phyloP scores from a whole-genome alignment of 2,329 filamentous ascomycete genomes.

The Fusarium luffae region DNA sequence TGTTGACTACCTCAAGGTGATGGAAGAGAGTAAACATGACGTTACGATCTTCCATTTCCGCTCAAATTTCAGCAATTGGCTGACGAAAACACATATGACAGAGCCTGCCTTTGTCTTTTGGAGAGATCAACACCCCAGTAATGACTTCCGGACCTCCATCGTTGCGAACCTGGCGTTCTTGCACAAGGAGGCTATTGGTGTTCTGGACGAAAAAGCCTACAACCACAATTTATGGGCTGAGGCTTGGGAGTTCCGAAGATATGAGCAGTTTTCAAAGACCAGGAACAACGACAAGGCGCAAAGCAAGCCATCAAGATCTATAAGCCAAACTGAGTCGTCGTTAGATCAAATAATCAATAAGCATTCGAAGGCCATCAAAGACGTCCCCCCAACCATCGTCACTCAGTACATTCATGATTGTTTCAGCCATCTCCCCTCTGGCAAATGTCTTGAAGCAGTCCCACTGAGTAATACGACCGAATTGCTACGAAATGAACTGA shows the following conservation, averaged over 20 bases:
- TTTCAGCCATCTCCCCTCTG: slow-evolving; percentile 73
- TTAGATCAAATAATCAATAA: background rate
- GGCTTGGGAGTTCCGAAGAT: slow-evolving; percentile 52
- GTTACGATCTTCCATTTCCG: slow-evolving; percentile 69
- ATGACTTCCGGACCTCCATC: slow-evolving; percentile 73
- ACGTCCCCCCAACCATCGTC: slow-evolving; percentile 66
- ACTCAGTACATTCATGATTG: slow-evolving; percentile 74
- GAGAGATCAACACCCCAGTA: slow-evolving; percentile 58
- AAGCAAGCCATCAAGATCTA: background rate
- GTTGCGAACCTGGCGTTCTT: slow-evolving; percentile 71
- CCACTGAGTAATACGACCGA: slow-evolving; percentile 45
- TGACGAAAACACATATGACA: slow-evolving; percentile 56
- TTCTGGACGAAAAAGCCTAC: slow-evolving; percentile 51
- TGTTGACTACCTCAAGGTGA: slow-evolving; percentile 69
- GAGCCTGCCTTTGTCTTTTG: slow-evolving; percentile 63
- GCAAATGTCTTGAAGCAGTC: slow-evolving; percentile 58
- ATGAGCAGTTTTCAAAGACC: slow-evolving; percentile 40
- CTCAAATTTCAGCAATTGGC: slow-evolving; percentile 67
- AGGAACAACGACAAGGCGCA: background rate
- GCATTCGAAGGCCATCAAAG: slow-evolving; percentile 12
- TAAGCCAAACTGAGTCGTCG: background rate
- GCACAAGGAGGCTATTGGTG: slow-evolving; percentile 69
- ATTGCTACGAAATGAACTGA: slow-evolving; percentile 46
- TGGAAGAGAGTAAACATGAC: slow-evolving; percentile 44
- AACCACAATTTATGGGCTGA: slow-evolving; percentile 67